A percentile compares a stretch with the other conserved stretches of the same genome.
These are phyloP conservation scores for Solanum habrochaites DNA, from an alignment of 257 asterid species.

Conservation along the genomic window DNA sequence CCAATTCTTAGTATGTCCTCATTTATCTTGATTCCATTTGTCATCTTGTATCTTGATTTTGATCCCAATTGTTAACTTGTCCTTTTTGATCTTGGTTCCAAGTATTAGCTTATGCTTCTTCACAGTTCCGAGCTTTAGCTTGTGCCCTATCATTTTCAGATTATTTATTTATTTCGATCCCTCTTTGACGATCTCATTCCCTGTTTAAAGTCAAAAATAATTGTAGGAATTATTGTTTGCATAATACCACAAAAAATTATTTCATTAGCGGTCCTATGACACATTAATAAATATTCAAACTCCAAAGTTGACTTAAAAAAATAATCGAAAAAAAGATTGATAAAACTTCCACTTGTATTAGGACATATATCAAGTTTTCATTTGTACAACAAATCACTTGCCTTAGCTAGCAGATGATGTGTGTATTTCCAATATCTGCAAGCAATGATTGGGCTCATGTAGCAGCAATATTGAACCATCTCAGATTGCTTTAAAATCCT, in stretches of 20 bases:
- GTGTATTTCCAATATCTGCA: slow-evolving; percentile 81
- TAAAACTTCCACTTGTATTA: not conserved
- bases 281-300: not conserved
- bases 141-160: too few species aligned
- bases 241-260: slow-evolving; percentile 76
- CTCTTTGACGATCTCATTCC: slow-evolving; percentile 13
- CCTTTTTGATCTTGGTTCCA: not conserved
- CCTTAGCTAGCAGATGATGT: slow-evolving; percentile 69
- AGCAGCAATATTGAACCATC: slow-evolving; percentile 82
- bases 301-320: not conserved
- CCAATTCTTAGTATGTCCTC: not conserved
- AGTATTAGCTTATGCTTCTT: not conserved
- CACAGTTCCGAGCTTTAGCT: not conserved
- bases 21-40: not conserved
- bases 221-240: slow-evolving; percentile 56
- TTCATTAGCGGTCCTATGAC: slow-evolving; percentile 59
- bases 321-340: not conserved
- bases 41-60: not conserved
- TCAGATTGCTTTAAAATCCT: slow-evolving; percentile 88
- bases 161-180: not conserved
- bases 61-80: not conserved
- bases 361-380: not conserved
- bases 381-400: slow-evolving; percentile 1
- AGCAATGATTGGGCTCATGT: slow-evolving; percentile 79
- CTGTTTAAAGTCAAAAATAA: slow-evolving; percentile 62